Evolutionary conservation across 345 rosid species (phyloP).

Genomic region (Linum trigynum): DNA sequence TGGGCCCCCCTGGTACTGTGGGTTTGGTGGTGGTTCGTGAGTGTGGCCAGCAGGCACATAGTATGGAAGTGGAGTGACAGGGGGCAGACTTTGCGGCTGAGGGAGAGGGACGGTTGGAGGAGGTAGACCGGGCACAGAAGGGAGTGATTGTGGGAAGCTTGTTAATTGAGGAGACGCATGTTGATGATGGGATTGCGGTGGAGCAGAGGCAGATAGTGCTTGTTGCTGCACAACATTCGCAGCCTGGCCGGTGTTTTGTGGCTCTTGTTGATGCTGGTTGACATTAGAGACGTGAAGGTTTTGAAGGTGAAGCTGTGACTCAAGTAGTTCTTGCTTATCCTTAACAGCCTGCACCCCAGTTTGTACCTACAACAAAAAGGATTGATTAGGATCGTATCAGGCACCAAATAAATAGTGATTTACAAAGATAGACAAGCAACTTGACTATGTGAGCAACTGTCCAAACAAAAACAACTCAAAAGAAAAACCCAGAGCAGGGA

Average conservation of each 20-base stretch:
- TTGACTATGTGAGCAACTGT: neutral
- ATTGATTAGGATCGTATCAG: neutral
- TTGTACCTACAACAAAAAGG: slow-evolving; percentile 50
- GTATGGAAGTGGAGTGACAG: slow-evolving; percentile 51
- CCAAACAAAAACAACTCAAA: neutral
- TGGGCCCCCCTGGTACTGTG: slow-evolving; percentile 49
- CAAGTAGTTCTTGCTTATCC: slow-evolving; percentile 68
- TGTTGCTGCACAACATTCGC: slow-evolving; percentile 38
- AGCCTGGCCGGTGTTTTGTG: slow-evolving; percentile 28
- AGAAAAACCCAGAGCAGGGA: slow-evolving; percentile 2
- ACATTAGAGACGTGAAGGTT: slow-evolving; percentile 49
- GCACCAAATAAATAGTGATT: neutral
- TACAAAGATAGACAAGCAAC: neutral
- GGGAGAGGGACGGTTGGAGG: slow-evolving; percentile 28
- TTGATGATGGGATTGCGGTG: slow-evolving; percentile 39
- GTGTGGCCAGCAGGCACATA: slow-evolving; percentile 47
- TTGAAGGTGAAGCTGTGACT: slow-evolving; percentile 54
- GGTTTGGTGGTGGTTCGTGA: slow-evolving; percentile 42
- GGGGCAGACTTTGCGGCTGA: slow-evolving; percentile 42
- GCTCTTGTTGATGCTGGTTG: slow-evolving; percentile 37
- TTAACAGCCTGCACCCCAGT: slow-evolving; percentile 53
- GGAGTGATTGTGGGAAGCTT: slow-evolving; percentile 30
- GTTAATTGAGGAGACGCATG: slow-evolving; percentile 22
- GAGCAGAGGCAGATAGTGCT: slow-evolving; percentile 31
- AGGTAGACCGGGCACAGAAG: slow-evolving; percentile 16